Evolutionary conservation across 345 rosid species (phyloP), one percentile per base, ranked within the genome.

Genomic region (Eucalyptus erythrocorys): DNA sequence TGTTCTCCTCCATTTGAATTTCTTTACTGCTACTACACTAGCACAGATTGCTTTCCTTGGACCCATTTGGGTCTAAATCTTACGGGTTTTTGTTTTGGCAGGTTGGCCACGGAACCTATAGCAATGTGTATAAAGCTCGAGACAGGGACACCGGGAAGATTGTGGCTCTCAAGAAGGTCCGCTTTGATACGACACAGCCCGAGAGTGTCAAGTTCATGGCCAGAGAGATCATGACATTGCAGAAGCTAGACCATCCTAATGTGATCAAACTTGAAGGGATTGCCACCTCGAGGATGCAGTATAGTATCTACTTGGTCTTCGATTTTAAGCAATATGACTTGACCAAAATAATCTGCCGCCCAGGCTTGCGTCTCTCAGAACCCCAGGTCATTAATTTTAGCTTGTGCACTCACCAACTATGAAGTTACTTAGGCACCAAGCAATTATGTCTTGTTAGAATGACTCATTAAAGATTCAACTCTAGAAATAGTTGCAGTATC

Each of bases 181-280:
- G 98, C 87, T 97, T 96, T 80, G 97, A 95, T 89, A 96, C 98
- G 22, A 93, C 95, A 76, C 98, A 96, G 92, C 93, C 99, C 8
- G 95, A 95, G 90, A 97, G 99, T 90, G 92, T 96, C 24, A 94
- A 96, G 89, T 97, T 96, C 89, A 97, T 97, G 98, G 99, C 99
- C 9, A 96, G 99, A 87, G 99, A 97, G 93, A 97, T 96, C 87
- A 92, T 80, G 91, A 91, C 95, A 9, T 89, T 97, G 87, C 99
- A 93, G 88, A 94, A 94, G 79, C 94, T 97, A 40, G 94, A 97
- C 42, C 99, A 96, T 85, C 98, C 99, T 10, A 97, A 95, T 87
- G 89, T 97, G 26, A 96, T 97, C 93, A 95, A 93, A 87, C 95
- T 97, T 48, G 96, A 95, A 94, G 99, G 99, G 84, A 71, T 95